Conservation (phyloP, 345 rosid species). For the Aethionema arabicum region DNA sequence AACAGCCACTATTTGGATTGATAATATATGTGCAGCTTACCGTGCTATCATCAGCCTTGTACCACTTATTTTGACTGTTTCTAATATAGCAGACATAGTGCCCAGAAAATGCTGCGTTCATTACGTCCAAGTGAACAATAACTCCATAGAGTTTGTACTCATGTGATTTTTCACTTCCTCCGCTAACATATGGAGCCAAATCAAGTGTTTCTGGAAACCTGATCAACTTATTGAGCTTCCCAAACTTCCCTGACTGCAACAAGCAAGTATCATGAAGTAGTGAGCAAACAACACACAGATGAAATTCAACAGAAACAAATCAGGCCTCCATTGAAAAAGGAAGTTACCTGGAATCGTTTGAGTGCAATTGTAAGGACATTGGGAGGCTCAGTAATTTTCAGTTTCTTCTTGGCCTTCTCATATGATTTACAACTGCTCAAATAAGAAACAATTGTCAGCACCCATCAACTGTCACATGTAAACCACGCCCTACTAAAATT, state of each 20-base stretch:
- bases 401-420: constrained; percentile 86
- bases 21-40: constrained; percentile 47
- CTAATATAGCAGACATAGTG: constrained; percentile 91
- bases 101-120: constrained; percentile 94
- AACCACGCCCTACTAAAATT: constrained; percentile 3
- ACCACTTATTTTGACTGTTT: constrained; percentile 84
- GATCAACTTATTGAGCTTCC: constrained; percentile 87
- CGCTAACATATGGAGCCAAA: constrained; percentile 88
- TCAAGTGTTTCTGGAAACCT: constrained; percentile 79
- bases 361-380: constrained; percentile 95
- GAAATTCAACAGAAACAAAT: constrained; percentile 17
- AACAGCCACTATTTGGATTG: constrained; percentile 2
- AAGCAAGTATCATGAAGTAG: constrained; percentile 14
- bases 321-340: background rate
- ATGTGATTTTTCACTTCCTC: constrained; percentile 77
- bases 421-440: constrained; percentile 76
- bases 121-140: constrained; percentile 86
- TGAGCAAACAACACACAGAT: constrained; percentile 32
- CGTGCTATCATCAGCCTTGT: constrained; percentile 82
- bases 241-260: constrained; percentile 89
- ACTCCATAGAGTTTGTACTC: constrained; percentile 91
- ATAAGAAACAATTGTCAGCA: constrained; percentile 18
- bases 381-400: constrained; percentile 82
- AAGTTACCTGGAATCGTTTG: constrained; percentile 89
- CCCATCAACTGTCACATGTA: constrained; percentile 16